Evolutionary conservation across 2,329 filamentous ascomycete species (phyloP), one percentile per base, ranked within the genome.

Genomic region (Calonectria multiphialidica): DNA sequence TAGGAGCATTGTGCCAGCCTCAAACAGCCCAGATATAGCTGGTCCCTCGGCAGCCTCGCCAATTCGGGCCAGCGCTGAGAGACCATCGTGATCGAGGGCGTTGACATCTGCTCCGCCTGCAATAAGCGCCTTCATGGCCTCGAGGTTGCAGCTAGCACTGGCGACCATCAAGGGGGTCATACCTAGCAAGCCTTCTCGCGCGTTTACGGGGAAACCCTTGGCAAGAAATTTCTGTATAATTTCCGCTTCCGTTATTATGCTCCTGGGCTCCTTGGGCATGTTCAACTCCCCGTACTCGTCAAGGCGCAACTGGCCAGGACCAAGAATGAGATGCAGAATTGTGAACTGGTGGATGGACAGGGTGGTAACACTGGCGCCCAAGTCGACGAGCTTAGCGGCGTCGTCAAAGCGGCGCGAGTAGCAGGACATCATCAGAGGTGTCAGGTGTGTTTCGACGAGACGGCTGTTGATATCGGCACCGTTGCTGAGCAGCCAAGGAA

Each of bases 141-240:
- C 69, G 21, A 77, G 68, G 49, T 80, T 80, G 62, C 78, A 80
- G 68, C 72, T 79, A 6, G 78, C 73, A 68, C 78, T 79, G 15
- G 78, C 78, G 10, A 80, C 76, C 78, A 80, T 80, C 40, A 80
- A 62, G 1, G 78, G 78, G 7, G 78, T 80, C 78, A 80, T 80
- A n/a, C 78, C 78, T 10, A 79, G 55, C 18, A 80, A 61, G 21
- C 75, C 72, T 64, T 80, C 78, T 21, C 74, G 71, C n/a, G 77
- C 73, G 37, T 80, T 72, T 15, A 80, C 76, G 35, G 79, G 77
- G 6, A 80, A 79, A 8, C 78, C 78, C 55, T 75, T 77, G 61
- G 72, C 67, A 15, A 80, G 71, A 18, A 80, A 77, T 4, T 79
- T 80, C 42, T 71, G 42, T 33, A 80, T 79, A 42, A 80, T 77